Percentiles rank a stretch among this genome's conserved stretches.
phyloP scores from a whole-genome alignment of 2,329 filamentous ascomycete genomes.

The Cladophialophora immunda region DNA sequence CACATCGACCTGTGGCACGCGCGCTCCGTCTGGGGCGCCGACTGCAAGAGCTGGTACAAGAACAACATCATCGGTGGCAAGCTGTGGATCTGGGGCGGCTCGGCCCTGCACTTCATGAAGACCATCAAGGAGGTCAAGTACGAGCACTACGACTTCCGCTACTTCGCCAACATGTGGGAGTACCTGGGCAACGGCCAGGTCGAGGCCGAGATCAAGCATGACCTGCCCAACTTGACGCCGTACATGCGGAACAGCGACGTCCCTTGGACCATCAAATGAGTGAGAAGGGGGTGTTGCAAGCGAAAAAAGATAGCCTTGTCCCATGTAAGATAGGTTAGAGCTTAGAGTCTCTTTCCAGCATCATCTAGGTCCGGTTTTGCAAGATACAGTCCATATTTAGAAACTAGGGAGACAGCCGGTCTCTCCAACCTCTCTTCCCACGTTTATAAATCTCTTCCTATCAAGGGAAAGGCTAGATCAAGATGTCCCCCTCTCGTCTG shows the following conservation, averaged over 20 bases:
- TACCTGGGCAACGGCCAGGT: constrained; percentile 55
- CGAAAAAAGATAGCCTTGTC: too few species aligned
- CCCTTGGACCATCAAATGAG: constrained; percentile 18
- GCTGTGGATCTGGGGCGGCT: constrained; percentile 26
- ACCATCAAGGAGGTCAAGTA: constrained; percentile 48
- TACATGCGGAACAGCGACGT: constrained; percentile 12
- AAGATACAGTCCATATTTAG: too few species aligned
- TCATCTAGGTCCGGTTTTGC: too few species aligned
- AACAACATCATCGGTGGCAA: constrained; percentile 20
- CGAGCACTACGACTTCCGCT: constrained; percentile 47
- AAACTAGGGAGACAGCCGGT: too few species aligned
- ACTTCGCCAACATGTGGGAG: constrained; percentile 50
- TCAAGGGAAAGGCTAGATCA: too few species aligned
- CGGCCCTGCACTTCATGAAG: constrained; percentile 25
- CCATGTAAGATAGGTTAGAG: too few species aligned
- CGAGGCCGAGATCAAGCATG: constrained; percentile 44
- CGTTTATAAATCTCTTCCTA: too few species aligned
- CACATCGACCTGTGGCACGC: constrained; percentile 25
- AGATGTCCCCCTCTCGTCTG: too few species aligned
- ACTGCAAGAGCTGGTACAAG: constrained; percentile 26
- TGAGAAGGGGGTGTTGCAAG: too few species aligned
- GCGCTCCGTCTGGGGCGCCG: constrained; percentile 16
- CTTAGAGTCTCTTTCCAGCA: too few species aligned
- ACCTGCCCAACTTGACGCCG: constrained; percentile 15
- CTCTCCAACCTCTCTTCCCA: too few species aligned